Evolutionary conservation across 805 yeast genomes (phyloP).

Genomic region (Ogataea methanolica): DNA sequence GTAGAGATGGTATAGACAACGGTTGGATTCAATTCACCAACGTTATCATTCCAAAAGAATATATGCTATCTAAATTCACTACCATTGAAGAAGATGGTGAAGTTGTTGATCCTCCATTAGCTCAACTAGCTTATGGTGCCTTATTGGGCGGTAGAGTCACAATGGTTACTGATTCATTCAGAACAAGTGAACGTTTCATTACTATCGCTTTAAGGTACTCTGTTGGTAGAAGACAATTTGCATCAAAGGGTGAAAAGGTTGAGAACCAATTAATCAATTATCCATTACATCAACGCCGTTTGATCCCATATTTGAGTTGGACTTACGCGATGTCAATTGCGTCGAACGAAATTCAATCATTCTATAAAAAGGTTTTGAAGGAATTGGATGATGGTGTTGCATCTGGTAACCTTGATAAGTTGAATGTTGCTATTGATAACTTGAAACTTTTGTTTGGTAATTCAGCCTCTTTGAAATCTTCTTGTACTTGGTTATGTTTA

Average conservation of each 20-base stretch:
- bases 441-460: slow-evolving; percentile 77
- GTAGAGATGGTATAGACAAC: slow-evolving; percentile 91
- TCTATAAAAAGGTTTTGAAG: slow-evolving; percentile 45
- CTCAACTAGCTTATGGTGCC: slow-evolving; percentile 85
- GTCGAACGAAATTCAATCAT: slow-evolving; percentile 53
- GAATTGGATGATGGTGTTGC: slow-evolving; percentile 51
- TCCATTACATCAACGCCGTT: slow-evolving; percentile 83
- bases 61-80: slow-evolving; percentile 77
- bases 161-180: slow-evolving; percentile 83
- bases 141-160: slow-evolving; percentile 83
- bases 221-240: slow-evolving; percentile 83
- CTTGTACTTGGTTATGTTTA: slow-evolving; percentile 83
- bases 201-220: slow-evolving; percentile 89
- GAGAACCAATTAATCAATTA: slow-evolving; percentile 81
- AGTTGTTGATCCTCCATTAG: slow-evolving; percentile 76
- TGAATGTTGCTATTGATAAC: slow-evolving; percentile 46
- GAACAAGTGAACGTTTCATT: slow-evolving; percentile 71
- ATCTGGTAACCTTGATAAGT: slow-evolving; percentile 41
- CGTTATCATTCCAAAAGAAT: slow-evolving; percentile 79
- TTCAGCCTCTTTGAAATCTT: slow-evolving; percentile 84
- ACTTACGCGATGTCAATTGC: slow-evolving; percentile 74
- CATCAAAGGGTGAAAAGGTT: slow-evolving; percentile 35
- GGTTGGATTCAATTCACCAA: slow-evolving; percentile 93
- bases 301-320: slow-evolving; percentile 79
- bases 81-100: slow-evolving; percentile 64